Percentiles rank a stretch among this genome's conserved stretches.
Evolutionary conservation across 495 filamentous ascomycete genomes (phyloP).

Genomic region (Articulospora tetracladia): DNA sequence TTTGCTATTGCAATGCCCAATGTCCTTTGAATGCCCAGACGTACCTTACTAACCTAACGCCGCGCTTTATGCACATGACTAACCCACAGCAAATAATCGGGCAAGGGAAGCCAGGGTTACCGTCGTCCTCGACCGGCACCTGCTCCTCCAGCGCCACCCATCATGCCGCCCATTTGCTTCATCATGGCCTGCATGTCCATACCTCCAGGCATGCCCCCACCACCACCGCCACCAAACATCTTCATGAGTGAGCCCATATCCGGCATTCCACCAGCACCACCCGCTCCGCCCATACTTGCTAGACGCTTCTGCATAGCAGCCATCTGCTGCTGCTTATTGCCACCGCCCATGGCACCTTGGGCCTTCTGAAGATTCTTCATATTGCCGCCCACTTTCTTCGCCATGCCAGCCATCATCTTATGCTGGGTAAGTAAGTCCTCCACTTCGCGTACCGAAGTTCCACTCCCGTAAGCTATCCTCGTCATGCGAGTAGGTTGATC

Average conservation of each 20-base stretch:
- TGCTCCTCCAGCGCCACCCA: slow-evolving; percentile 47
- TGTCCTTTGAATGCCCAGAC: no score
- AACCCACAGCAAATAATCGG: background rate
- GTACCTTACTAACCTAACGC: slow-evolving; percentile 9
- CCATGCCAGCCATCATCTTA: slow-evolving; percentile 98
- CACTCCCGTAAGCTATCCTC: slow-evolving; percentile 81
- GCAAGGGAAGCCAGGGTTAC: slow-evolving; percentile 13
- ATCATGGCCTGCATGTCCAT: slow-evolving; percentile 85
- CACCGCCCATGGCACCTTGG: slow-evolving; percentile 83
- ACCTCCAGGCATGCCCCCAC: slow-evolving; percentile 52
- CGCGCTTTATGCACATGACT: slow-evolving; percentile 17
- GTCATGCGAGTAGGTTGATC: slow-evolving; percentile 94
- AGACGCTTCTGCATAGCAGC: slow-evolving; percentile 96
- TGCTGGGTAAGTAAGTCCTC: slow-evolving; percentile 98
- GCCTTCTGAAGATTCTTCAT: slow-evolving; percentile 96
- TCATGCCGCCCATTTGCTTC: slow-evolving; percentile 73
- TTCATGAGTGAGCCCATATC: slow-evolving; percentile 85
- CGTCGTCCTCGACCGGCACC: slow-evolving; percentile 26
- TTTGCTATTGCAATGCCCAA: background rate
- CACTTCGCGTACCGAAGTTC: slow-evolving; percentile 89
- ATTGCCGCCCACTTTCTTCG: slow-evolving; percentile 95
- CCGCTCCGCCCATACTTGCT: slow-evolving; percentile 82
- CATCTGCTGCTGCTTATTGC: slow-evolving; percentile 86
- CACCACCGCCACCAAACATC: slow-evolving; percentile 63
- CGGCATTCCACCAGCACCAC: slow-evolving; percentile 59